Base-by-base conservation (phyloP, 169 alveolate genomes). In the Plasmodium gaboni region DNA sequence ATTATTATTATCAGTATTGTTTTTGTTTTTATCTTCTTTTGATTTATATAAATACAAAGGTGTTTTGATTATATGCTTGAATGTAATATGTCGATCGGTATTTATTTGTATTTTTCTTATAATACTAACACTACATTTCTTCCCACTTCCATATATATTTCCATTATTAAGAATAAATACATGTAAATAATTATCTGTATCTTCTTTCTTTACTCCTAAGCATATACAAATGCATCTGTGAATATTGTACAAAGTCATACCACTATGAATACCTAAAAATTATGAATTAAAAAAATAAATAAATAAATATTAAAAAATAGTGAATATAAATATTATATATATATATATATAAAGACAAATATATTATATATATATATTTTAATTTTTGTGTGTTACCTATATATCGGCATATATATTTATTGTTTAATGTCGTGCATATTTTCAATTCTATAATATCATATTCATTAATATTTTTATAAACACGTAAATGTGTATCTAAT, bases 101-200 rank as follows among this genome's bases (percentile, higher is more conserved):
- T 78, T 78, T 78, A 78, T 78, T 44, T 78, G 89, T 17, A 78
- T 78, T 65, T 78, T 78, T 70, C 89, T 78, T 67, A 78, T 78
- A 69, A 78, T 78, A n/a, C 89, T 78, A 24, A 78, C 89, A 70
- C 89, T 78, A 44, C 89, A 78, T 65, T 78, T 78, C 64, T 78
- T 78, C 12, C 89, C 89, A 63, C 89, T 78, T 7, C 89, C 89
- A 50, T 78, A 78, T 51, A 78, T 78, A 69, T 78, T 78, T 48
- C 89, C 89, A 78, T 78, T 78, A 48, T 78, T 78, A 50, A 78
- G 19, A 59, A 78, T 59, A 65, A 78, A 78, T 64, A 78, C 89
- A 55, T 78, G 89, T 46, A 78, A 32, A 69, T 78, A 78, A 46
- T 78, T 78, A 22, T 78, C 89, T 10, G 89, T 78, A 60, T 78